Evolutionary conservation across 148 eudicot species (phyloP).

Genomic region (Fagopyrum esculentum): DNA sequence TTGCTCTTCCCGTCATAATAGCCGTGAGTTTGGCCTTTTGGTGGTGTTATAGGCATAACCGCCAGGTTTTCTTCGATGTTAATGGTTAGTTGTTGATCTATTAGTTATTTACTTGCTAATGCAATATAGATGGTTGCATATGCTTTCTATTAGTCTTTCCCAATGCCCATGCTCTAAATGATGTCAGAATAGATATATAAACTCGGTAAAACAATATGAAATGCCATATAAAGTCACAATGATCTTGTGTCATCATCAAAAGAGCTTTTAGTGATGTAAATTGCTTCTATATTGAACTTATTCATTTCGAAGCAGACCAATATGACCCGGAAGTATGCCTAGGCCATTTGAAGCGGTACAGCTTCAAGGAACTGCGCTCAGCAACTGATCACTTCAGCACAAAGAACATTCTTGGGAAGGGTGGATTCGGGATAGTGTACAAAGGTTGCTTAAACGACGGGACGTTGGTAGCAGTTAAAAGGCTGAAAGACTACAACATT

Average conservation of each 20-base stretch:
- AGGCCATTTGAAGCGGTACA: slow-evolving; percentile 19
- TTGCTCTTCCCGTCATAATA: slow-evolving; percentile 31
- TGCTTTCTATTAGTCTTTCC: neutral
- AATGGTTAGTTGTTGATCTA: slow-evolving; percentile 48
- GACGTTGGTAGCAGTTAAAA: slow-evolving; percentile 20
- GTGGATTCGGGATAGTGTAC: slow-evolving; percentile 22
- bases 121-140: neutral
- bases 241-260: neutral
- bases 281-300: neutral
- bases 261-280: neutral
- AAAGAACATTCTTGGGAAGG: slow-evolving; percentile 19
- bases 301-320: neutral
- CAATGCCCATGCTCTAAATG: neutral
- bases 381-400: slow-evolving; percentile 21
- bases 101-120: neutral
- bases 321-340: slow-evolving; percentile 15
- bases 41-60: slow-evolving; percentile 71
- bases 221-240: neutral
- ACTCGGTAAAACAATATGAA: neutral
- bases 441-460: slow-evolving; percentile 19
- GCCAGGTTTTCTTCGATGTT: slow-evolving; percentile 75
- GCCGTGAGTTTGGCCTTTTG: slow-evolving; percentile 46
- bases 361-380: slow-evolving; percentile 17
- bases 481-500: slow-evolving; percentile 17
- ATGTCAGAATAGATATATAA: neutral